Conservation (phyloP, 371 early-diverging fungal genomes). For the Capniomyces stellatus region DNA sequence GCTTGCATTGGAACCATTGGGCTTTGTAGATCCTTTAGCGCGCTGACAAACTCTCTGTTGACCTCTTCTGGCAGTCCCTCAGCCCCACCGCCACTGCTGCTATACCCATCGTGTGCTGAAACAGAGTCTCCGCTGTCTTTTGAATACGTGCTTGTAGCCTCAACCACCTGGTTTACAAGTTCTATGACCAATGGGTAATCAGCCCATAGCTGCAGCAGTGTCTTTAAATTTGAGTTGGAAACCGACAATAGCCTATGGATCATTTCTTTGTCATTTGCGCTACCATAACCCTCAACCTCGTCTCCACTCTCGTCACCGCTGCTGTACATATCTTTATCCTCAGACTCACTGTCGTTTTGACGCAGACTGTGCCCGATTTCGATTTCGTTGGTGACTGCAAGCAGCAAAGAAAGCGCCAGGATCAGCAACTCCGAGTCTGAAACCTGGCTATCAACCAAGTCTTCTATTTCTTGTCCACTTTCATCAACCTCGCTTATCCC, state of each 20-base stretch:
- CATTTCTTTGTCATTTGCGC: background rate
- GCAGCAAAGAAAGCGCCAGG: constrained; percentile 5
- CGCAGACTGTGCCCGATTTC: background rate
- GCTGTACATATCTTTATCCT: background rate
- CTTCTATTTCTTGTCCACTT: background rate
- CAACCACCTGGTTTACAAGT: background rate
- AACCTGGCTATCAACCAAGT: background rate
- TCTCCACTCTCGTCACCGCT: background rate
- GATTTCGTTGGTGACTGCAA: background rate
- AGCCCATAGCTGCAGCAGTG: background rate
- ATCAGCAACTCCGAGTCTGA: constrained; percentile 3
- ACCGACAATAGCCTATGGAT: background rate
- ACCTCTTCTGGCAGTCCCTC: background rate
- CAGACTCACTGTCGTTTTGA: too few relatives aligned
- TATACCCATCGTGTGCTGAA: background rate
- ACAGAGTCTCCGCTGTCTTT: background rate
- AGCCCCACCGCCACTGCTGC: background rate
- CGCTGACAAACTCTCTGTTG: constrained; percentile 37
- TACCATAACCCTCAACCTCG: background rate
- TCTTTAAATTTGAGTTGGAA: background rate
- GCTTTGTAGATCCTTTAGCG: constrained; percentile 59
- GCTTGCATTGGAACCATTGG: constrained; percentile 71
- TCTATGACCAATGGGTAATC: background rate
- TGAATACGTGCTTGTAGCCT: background rate
- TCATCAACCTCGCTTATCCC: background rate